Percentiles rank a stretch among this genome's conserved stretches.
phyloP scores from a whole-genome alignment of 768 basidiomycete species.

The Boletus huronensis region DNA sequence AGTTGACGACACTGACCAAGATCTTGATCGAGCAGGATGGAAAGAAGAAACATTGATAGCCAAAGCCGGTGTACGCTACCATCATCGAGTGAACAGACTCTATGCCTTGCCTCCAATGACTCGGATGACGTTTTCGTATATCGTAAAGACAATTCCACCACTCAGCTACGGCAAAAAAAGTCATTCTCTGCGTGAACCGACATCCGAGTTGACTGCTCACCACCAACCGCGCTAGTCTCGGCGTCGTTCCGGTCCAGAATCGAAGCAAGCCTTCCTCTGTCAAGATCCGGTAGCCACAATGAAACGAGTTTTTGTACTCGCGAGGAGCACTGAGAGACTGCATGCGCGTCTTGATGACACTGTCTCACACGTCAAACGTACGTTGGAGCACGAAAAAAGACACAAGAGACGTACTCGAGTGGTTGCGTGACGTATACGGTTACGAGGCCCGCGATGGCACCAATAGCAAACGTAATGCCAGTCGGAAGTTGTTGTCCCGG shows the following conservation, averaged over 20 bases:
- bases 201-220: conserved; percentile 41
- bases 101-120: conserved; percentile 34
- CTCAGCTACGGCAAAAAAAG: conserved; percentile 55
- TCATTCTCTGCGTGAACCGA: neutral
- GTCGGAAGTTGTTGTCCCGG: conserved; percentile 83
- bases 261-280: conserved; percentile 89
- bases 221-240: conserved; percentile 78
- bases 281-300: conserved; percentile 92
- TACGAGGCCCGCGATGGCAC: conserved; percentile 88
- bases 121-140: conserved; percentile 80
- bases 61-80: neutral
- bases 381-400: neutral
- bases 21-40: conserved; percentile 12
- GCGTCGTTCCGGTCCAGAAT: conserved; percentile 98
- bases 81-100: neutral
- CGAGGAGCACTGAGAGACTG: conserved; percentile 80
- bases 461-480: conserved; percentile 91
- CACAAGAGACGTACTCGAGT: conserved; percentile 53
- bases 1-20: conserved; percentile 17
- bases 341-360: conserved; percentile 98
- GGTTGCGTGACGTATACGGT: conserved; percentile 93
- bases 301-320: conserved; percentile 91
- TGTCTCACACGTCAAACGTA: conserved; percentile 28
- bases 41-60: neutral
- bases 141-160: conserved; percentile 89